Conservation (phyloP, 345 rosid species). For the Gossypium ekmanianum region DNA sequence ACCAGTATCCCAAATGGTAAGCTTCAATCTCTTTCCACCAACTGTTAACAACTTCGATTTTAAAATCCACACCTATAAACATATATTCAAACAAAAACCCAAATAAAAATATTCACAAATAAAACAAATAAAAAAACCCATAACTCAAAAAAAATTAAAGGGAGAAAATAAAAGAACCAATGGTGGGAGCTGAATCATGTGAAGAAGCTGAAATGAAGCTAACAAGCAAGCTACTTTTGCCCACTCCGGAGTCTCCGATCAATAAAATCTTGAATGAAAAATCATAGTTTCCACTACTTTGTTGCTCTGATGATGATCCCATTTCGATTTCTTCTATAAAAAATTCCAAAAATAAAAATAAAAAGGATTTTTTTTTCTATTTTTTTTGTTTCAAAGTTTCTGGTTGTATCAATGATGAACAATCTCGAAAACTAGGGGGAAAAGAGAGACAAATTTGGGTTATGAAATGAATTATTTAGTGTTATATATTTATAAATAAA, state of each 20-base stretch:
- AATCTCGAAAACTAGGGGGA: background rate
- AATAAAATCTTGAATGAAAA: constrained; percentile 91
- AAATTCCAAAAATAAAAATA: background rate
- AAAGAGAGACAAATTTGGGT: background rate
- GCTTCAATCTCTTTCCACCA: constrained; percentile 77
- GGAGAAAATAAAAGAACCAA: constrained; percentile 40
- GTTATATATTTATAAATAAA: background rate
- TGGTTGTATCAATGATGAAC: constrained; percentile 32
- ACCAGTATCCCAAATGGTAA: constrained; percentile 99
- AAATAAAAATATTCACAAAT: background rate
- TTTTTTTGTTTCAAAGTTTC: constrained; percentile 4
- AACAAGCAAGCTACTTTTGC: constrained; percentile 90
- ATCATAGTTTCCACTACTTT: constrained; percentile 52
- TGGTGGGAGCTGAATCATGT: constrained; percentile 79
- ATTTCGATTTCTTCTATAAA: constrained; percentile 23
- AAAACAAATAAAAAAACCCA: background rate
- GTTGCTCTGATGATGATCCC: constrained; percentile 85
- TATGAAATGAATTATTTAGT: constrained; percentile 8
- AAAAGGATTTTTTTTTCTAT: too few relatives aligned
- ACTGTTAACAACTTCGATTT: constrained; percentile 81
- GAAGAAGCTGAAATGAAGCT: constrained; percentile 77
- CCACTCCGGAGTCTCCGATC: constrained; percentile 95
- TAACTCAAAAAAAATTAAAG: background rate
- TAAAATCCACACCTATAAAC: constrained; percentile 83
- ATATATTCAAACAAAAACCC: constrained; percentile 2